Evolutionary conservation across 1,284 basidiomycete species (phyloP).

Genomic region (Athelia psychrophila): DNA sequence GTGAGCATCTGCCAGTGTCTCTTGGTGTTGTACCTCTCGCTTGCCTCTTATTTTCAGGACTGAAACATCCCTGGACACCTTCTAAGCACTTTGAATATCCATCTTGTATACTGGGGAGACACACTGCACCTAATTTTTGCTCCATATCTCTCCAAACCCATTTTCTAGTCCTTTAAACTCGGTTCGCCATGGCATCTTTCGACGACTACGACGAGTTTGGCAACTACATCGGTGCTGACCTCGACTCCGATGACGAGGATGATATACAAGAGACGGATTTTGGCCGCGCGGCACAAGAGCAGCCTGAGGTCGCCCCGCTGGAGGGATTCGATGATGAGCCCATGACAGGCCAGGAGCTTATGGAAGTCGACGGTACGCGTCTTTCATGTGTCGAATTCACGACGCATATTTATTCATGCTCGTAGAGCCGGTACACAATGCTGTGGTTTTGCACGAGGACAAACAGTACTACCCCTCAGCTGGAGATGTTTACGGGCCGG

Average conservation of each 20-base stretch:
- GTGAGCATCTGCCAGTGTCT: neutral
- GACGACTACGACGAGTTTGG: slow-evolving; percentile 92
- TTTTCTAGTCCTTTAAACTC: slow-evolving; percentile 1
- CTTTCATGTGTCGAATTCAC: neutral
- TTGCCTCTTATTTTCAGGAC: too few relatives aligned
- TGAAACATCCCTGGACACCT: too few relatives aligned
- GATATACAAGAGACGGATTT: slow-evolving; percentile 50
- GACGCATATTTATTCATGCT: neutral
- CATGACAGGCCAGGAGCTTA: slow-evolving; percentile 57
- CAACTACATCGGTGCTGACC: slow-evolving; percentile 93
- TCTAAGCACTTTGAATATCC: too few relatives aligned
- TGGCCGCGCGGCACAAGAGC: slow-evolving; percentile 33
- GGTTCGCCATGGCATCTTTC: slow-evolving; percentile 64
- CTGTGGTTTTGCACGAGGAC: slow-evolving; percentile 93
- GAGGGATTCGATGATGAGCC: slow-evolving; percentile 76
- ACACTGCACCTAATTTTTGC: too few relatives aligned
- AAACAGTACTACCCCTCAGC: slow-evolving; percentile 98
- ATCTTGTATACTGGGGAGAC: too few relatives aligned
- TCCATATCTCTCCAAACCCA: too few relatives aligned
- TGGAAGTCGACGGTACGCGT: slow-evolving; percentile 78
- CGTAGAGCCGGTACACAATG: slow-evolving; percentile 76
- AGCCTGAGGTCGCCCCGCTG: slow-evolving; percentile 45
- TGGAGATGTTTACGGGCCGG: slow-evolving; percentile 88
- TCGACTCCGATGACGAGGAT: slow-evolving; percentile 86
- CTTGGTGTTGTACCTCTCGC: neutral